Percentiles rank a stretch among this genome's conserved stretches.
Evolutionary conservation across 768 basidiomycete species (phyloP).

Genomic region (Suillus decipiens): DNA sequence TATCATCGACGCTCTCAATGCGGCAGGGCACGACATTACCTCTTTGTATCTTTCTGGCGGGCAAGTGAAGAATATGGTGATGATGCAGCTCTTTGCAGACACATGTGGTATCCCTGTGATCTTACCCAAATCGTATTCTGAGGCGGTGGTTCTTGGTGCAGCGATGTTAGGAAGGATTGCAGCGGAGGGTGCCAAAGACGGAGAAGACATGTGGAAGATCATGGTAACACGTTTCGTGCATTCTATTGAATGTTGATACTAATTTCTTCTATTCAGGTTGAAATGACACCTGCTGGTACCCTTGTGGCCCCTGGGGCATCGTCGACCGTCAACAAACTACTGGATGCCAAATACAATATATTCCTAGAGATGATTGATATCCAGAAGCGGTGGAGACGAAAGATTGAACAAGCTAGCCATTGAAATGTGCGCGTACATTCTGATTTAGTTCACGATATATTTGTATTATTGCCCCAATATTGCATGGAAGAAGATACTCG

Average conservation of each 20-base stretch:
- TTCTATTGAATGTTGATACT: not conserved
- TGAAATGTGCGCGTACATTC: constrained; percentile 11
- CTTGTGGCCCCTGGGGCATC: constrained; percentile 66
- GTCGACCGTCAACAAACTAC: constrained; percentile 64
- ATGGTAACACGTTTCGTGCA: constrained; percentile 59
- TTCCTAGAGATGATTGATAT: constrained; percentile 88
- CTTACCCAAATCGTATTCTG: constrained; percentile 71
- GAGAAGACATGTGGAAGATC: constrained; percentile 81
- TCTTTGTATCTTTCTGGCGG: constrained; percentile 92
- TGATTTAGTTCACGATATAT: not conserved
- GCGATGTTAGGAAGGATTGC: constrained; percentile 95
- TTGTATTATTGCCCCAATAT: constrained; percentile 4
- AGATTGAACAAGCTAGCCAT: constrained; percentile 63
- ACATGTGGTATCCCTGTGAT: constrained; percentile 82
- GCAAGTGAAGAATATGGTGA: constrained; percentile 83
- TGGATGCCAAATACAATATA: constrained; percentile 93
- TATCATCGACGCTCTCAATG: constrained; percentile 90
- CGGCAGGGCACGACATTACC: constrained; percentile 78
- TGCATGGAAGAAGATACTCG: not conserved
- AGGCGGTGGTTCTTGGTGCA: constrained; percentile 88
- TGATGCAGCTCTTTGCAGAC: constrained; percentile 91
- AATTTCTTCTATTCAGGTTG: constrained; percentile 50
- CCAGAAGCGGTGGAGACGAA: constrained; percentile 82
- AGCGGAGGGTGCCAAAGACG: constrained; percentile 56
- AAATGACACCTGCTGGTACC: constrained; percentile 88